A percentile compares a stretch with the other conserved stretches of the same genome.
Evolutionary conservation across 345 rosid species (phyloP).

Genomic region (Euphorbia tirucalli): DNA sequence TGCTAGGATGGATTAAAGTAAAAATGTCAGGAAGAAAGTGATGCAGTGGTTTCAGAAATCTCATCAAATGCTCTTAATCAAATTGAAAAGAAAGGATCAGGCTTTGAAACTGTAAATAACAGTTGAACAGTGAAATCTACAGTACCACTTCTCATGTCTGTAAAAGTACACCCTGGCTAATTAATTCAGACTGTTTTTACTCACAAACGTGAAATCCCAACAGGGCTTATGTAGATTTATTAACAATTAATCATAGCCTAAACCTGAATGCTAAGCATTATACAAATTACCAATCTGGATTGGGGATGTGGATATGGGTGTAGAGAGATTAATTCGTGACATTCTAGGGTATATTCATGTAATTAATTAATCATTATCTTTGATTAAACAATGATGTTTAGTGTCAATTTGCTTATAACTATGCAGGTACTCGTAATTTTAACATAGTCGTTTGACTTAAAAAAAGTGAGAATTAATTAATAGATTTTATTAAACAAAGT

Average conservation of each 20-base stretch:
- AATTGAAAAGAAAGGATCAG: no score
- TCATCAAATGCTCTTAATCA: not conserved
- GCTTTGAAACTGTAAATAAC: not conserved
- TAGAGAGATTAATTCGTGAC: no score
- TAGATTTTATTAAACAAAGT: no score
- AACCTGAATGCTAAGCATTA: no score
- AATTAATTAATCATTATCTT: no score
- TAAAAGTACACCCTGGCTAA: conserved; percentile 10
- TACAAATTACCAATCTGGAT: not conserved
- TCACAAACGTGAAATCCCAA: not conserved
- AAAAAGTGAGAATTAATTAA: no score
- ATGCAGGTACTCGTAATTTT: no score
- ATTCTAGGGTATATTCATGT: no score
- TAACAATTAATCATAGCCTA: not conserved
- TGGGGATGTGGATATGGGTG: no score
- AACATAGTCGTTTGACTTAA: no score
- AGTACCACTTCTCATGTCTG: conserved; percentile 11
- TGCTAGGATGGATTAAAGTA: conserved; percentile 3
- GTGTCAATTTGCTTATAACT: no score
- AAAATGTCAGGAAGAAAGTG: not conserved
- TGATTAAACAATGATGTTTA: no score
- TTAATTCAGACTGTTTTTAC: conserved; percentile 16
- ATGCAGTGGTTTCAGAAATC: not conserved
- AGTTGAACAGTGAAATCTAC: conserved; percentile 4
- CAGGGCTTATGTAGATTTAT: not conserved